These are phyloP conservation scores for Marvania coccoides DNA, from an alignment of 139 green algal species.

Conservation along the genomic window DNA sequence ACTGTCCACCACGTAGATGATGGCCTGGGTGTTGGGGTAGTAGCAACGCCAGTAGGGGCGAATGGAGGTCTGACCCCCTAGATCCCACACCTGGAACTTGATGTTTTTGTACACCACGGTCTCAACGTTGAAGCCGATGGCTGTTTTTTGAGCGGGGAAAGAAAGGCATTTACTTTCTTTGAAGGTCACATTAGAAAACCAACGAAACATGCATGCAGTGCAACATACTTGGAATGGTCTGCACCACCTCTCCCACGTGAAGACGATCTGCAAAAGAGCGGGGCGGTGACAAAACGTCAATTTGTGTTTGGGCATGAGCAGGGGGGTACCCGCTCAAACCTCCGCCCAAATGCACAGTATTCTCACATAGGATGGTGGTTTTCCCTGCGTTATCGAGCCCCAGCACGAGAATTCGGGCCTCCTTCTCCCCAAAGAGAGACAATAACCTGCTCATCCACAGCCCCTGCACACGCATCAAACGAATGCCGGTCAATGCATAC, in stretches of 20 bases:
- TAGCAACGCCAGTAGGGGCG: constrained; percentile 99
- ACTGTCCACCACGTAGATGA: constrained; percentile 99
- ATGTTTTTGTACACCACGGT: constrained; percentile 99
- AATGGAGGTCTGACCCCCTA: constrained; percentile 88
- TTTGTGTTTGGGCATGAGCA: not conserved
- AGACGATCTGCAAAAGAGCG: constrained; percentile 63
- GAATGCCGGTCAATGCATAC: not conserved
- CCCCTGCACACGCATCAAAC: constrained; percentile 54
- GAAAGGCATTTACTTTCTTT: not conserved
- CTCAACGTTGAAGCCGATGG: constrained; percentile 99
- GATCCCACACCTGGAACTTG: constrained; percentile 90
- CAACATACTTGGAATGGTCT: constrained; percentile 93
- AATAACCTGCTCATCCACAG: constrained; percentile 86
- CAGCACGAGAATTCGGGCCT: constrained; percentile 94
- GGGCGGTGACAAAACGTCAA: too few species aligned
- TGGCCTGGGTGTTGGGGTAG: constrained; percentile 85
- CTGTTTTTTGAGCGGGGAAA: constrained; percentile 45
- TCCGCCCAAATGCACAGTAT: not conserved
- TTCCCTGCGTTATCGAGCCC: constrained; percentile 97
- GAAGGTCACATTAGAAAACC: not conserved
- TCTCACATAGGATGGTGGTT: constrained; percentile 97
- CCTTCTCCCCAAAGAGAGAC: constrained; percentile 88
- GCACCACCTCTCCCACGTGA: constrained; percentile 97
- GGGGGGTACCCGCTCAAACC: not conserved
- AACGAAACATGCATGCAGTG: not conserved